A percentile compares a stretch with the other conserved stretches of the same genome.
Evolutionary conservation across 1,284 basidiomycete species (phyloP).

Genomic region (Cutaneotrichosporon sp.): DNA sequence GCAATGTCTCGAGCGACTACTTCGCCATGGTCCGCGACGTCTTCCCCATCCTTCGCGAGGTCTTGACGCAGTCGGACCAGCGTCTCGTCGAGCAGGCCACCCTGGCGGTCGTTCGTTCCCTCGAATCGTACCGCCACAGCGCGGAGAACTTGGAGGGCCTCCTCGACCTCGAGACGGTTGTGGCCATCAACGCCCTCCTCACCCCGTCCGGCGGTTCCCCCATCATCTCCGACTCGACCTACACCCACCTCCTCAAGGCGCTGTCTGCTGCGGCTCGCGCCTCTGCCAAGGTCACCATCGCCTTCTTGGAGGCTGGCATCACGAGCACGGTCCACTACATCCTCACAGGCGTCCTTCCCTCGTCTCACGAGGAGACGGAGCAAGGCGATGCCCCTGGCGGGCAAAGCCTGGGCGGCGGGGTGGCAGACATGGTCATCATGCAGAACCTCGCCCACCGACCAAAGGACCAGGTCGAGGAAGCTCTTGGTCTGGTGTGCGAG

Average conservation of each 20-base stretch:
- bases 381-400: slow-evolving; percentile 62
- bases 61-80: slow-evolving; percentile 85
- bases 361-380: slow-evolving; percentile 61
- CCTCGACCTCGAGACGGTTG: slow-evolving; percentile 77
- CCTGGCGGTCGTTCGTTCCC: slow-evolving; percentile 85
- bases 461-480: slow-evolving; percentile 95
- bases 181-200: slow-evolving; percentile 78
- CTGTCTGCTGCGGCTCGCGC: slow-evolving; percentile 80
- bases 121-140: slow-evolving; percentile 85
- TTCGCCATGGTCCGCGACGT: slow-evolving; percentile 84
- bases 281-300: slow-evolving; percentile 80
- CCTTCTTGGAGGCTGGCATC: slow-evolving; percentile 84
- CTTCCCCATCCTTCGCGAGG: slow-evolving; percentile 89
- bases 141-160: slow-evolving; percentile 81
- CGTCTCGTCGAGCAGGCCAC: slow-evolving; percentile 91
- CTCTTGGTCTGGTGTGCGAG: slow-evolving; percentile 81
- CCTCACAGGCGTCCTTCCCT: slow-evolving; percentile 83
- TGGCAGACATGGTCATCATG: slow-evolving; percentile 95
- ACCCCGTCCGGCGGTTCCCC: slow-evolving; percentile 83
- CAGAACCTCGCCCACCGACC: slow-evolving; percentile 94
- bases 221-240: slow-evolving; percentile 78
- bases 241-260: slow-evolving; percentile 81
- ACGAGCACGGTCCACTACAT: slow-evolving; percentile 90
- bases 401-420: slow-evolving; percentile 76
- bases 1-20: slow-evolving; percentile 81